A percentile compares a stretch with the other conserved stretches of the same genome.
phyloP scores from a whole-genome alignment of 2,329 filamentous ascomycete genomes.

The Emydomyces testavorans region DNA sequence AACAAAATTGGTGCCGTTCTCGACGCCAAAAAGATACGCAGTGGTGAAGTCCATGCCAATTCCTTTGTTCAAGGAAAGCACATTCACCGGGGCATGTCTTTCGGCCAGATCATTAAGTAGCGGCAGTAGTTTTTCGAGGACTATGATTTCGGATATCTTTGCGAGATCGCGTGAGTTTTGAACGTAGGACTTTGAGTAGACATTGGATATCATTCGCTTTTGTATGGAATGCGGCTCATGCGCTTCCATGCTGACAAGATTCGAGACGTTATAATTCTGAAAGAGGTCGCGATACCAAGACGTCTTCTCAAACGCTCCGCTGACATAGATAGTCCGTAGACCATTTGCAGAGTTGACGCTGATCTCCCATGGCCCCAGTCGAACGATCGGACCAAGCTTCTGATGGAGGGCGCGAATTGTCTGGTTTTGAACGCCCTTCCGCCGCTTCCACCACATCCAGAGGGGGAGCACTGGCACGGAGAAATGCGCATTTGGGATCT shows the following conservation, averaged over 20 bases:
- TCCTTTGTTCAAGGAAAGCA: slow-evolving; percentile 50
- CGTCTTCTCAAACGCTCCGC: slow-evolving; percentile 58
- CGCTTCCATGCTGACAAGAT: slow-evolving; percentile 54
- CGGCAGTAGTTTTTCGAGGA: slow-evolving; percentile 50
- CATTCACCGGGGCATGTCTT: slow-evolving; percentile 26
- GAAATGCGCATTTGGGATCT: slow-evolving; percentile 58
- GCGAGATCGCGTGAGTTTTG: slow-evolving; percentile 45
- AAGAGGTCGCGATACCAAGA: slow-evolving; percentile 55
- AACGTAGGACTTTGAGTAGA: slow-evolving; percentile 63
- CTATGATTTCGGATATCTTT: slow-evolving; percentile 42
- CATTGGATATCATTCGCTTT: slow-evolving; percentile 60
- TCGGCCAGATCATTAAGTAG: slow-evolving; percentile 25
- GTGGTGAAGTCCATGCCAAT: slow-evolving; percentile 64
- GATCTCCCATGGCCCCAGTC: slow-evolving; percentile 52
- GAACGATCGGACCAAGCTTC: slow-evolving; percentile 46
- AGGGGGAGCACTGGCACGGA: slow-evolving; percentile 48
- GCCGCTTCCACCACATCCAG: slow-evolving; percentile 58
- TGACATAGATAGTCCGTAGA: slow-evolving; percentile 49
- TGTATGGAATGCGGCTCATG: slow-evolving; percentile 50
- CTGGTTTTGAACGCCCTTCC: slow-evolving; percentile 44
- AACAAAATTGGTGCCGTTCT: slow-evolving; percentile 47
- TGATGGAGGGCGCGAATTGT: slow-evolving; percentile 46
- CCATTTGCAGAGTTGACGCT: slow-evolving; percentile 46
- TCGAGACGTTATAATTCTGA: slow-evolving; percentile 46
- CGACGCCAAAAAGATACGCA: slow-evolving; percentile 55